Evolutionary conservation across 2,329 filamentous ascomycete species (phyloP).

Genomic region (Pseudopithomyces chartarum): DNA sequence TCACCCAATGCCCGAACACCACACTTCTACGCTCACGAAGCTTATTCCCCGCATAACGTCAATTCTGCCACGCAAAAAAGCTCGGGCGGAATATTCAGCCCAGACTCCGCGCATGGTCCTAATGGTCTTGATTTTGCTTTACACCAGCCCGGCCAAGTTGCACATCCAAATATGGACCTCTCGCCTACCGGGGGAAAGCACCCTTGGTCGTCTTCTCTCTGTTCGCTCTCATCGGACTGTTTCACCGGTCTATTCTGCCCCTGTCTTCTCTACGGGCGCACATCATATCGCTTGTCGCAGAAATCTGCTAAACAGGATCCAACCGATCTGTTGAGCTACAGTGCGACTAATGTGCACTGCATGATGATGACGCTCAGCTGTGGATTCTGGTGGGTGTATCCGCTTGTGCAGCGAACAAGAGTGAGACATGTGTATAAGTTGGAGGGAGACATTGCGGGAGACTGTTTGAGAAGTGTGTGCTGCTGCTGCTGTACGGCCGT

Average conservation of each 20-base stretch:
- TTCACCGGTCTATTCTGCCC: conserved; percentile 49
- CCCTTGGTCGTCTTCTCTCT: conserved; percentile 41
- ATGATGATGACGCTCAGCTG: conserved; percentile 44
- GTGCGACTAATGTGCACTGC: conserved; percentile 47
- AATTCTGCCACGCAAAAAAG: conserved; percentile 24
- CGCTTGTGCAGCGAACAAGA: conserved; percentile 43
- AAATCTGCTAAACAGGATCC: conserved; percentile 46
- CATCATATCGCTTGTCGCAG: conserved; percentile 48
- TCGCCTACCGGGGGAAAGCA: conserved; percentile 20
- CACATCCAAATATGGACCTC: conserved; percentile 48
- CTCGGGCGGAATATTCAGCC: conserved; percentile 42
- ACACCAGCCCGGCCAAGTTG: conserved; percentile 48
- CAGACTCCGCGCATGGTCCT: conserved; percentile 43
- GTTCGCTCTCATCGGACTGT: conserved; percentile 43
- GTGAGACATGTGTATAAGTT: conserved; percentile 53
- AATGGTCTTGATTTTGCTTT: conserved; percentile 42
- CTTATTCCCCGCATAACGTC: conserved; percentile 38
- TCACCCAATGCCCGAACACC: conserved; percentile 20
- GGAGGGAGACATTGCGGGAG: conserved; percentile 40
- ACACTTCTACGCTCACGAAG: conserved; percentile 25
- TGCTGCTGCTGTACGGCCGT: conserved; percentile 50
- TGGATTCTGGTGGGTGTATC: conserved; percentile 46
- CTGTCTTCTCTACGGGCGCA: conserved; percentile 51
- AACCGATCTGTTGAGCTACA: conserved; percentile 45
- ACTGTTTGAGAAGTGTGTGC: conserved; percentile 44